A percentile compares a stretch with the other conserved stretches of the same genome.
Evolutionary conservation across 1,284 basidiomycete genomes (phyloP).

Genomic region (Exsudoporus floridanus): DNA sequence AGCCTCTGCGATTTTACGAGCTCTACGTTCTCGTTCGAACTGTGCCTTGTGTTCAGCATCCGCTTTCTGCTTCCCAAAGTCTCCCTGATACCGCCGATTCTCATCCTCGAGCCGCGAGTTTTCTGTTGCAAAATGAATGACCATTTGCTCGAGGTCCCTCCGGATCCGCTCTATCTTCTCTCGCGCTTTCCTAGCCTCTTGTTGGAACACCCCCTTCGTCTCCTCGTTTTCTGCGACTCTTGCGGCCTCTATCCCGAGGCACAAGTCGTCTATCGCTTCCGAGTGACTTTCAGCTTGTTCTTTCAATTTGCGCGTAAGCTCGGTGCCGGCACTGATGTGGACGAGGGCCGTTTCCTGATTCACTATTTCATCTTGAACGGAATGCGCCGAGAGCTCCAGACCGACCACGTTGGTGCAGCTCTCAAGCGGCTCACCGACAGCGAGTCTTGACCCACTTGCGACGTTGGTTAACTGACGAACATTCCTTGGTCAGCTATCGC

Average conservation of each 20-base stretch:
- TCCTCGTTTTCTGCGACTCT: constrained; percentile 38
- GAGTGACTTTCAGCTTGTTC: constrained; percentile 35
- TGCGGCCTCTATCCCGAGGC: constrained; percentile 38
- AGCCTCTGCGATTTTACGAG: constrained; percentile 22
- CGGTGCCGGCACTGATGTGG: constrained; percentile 40
- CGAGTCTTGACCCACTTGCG: constrained; percentile 32
- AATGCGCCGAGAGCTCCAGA: constrained; percentile 32
- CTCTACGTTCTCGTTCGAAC: constrained; percentile 21
- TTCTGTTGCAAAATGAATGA: constrained; percentile 30
- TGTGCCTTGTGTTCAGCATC: constrained; percentile 17
- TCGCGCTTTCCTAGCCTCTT: constrained; percentile 33
- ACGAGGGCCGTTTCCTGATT: constrained; percentile 38
- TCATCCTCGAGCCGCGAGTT: constrained; percentile 32
- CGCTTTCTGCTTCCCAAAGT: constrained; percentile 19
- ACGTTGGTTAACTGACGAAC: constrained; percentile 34
- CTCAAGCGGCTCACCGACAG: constrained; percentile 32
- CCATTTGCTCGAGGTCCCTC: constrained; percentile 31
- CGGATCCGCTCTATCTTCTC: constrained; percentile 29
- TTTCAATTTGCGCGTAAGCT: constrained; percentile 36
- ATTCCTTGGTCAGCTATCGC: background rate
- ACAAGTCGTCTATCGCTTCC: constrained; percentile 34
- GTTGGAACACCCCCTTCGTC: constrained; percentile 35
- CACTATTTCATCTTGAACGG: constrained; percentile 42
- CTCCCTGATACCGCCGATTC: constrained; percentile 21
- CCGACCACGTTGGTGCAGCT: constrained; percentile 37